Evolutionary conservation across 2,329 filamentous ascomycete species (phyloP), one percentile per base, ranked within the genome.

Genomic region (Colletotrichum sp.): DNA sequence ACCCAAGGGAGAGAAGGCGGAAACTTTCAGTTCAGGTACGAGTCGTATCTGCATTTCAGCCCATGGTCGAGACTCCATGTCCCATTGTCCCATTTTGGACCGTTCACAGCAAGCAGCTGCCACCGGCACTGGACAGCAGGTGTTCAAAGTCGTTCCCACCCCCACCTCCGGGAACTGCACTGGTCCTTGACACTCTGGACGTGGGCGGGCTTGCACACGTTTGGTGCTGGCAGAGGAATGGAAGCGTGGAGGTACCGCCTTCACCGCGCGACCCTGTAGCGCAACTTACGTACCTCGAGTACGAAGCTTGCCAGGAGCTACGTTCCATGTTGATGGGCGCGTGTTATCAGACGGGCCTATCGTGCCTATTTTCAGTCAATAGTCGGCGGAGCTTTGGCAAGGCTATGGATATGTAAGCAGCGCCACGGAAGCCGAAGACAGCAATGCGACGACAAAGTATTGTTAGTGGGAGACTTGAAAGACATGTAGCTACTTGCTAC

Each of bases 301-400:
- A 60, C 70, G 64, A 73, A 76, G 74, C 74, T 76, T 69, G 13
- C 64, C 59, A 26, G 70, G 70, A 76, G 74, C 74, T 69, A 60
- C 36, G 74, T 76, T 69, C 70, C 70, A 76, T 60, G 24, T 76
- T 76, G 74, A 76, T 65, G 36, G 72, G 26, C 18, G 57, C 59
- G 59, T 34, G 28, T 63, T 69, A 39, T 55, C 21, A 69, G 30
- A 49, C 44, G 44, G 44, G 44, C 44, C 44, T 52, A 21, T 52
- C 44, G 44, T 52, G 44, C 24, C 59, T 64, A 71, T 71, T 65
- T 64, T 55, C 32, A 21, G 72, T 70, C 57, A 32, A 26, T 28
- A 36, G 30, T 32, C 32, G 39, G 21, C 59, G 44, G 30, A 44
- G 60, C 44, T 24, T 52, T 63, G 32, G 49, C 30, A 57, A 39